Conservation (phyloP, 768 basidiomycete genomes). For the Leucosporidium yakuticum region DNA sequence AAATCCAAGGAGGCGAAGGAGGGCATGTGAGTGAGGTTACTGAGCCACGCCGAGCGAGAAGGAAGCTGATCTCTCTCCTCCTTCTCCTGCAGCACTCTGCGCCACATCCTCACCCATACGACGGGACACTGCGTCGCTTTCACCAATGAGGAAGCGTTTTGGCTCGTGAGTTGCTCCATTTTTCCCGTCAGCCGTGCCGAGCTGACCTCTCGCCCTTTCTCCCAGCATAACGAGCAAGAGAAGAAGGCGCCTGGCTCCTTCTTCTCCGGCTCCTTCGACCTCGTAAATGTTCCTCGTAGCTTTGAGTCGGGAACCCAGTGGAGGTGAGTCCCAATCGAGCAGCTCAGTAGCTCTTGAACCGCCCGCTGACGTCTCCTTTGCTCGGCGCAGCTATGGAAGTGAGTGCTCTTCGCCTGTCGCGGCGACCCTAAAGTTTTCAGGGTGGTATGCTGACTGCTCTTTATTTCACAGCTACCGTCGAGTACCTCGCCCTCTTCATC, state of each 20-base stretch:
- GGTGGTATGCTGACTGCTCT: too few species aligned
- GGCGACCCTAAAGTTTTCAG: too few species aligned
- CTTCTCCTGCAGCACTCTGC: too few species aligned
- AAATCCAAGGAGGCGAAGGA: constrained; percentile 4
- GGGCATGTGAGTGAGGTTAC: neutral
- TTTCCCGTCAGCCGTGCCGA: too few species aligned
- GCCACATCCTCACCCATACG: constrained; percentile 18
- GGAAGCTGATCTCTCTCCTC: too few species aligned
- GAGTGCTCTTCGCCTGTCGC: neutral
- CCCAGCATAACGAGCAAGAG: neutral
- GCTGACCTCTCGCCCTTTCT: too few species aligned
- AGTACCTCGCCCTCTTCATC: too few species aligned
- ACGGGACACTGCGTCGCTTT: constrained; percentile 5
- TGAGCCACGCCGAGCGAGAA: too few species aligned
- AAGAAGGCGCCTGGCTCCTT: neutral
- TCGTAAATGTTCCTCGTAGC: neutral
- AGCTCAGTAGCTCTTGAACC: neutral
- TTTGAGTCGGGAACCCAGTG: neutral
- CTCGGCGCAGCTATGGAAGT: neutral
- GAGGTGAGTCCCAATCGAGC: neutral
- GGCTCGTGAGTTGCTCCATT: constrained; percentile 1
- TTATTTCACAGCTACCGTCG: too few species aligned
- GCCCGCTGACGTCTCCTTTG: neutral
- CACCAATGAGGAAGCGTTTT: neutral
- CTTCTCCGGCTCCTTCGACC: neutral